Evolutionary conservation across 768 basidiomycete species (phyloP), one percentile per base, ranked within the genome.

Genomic region (Amyloporia xantha): DNA sequence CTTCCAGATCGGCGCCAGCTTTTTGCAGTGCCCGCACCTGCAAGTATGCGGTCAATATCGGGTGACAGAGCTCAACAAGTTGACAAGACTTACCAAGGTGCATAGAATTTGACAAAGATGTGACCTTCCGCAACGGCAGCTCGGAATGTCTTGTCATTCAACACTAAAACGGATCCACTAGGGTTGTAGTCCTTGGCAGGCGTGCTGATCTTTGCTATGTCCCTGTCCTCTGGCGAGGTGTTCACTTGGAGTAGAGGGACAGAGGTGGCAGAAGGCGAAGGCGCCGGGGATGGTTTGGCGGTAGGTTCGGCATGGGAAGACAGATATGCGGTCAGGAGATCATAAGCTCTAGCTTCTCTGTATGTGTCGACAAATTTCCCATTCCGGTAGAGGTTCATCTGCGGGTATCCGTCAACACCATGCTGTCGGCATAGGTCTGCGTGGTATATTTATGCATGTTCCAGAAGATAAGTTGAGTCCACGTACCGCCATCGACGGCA

Each of bases 11-110:
- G 84, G 92, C 0, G 90, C 89, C 1, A 98, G 75, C 61, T 90
- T 90, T 70, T 96, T 94, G 77, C 95, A 99, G 67, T 98, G 94
- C 3, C 89, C 89, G 63, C 94, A 97, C 90, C 78, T 79, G 33
- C 6, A 37, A 40, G 17, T 39, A 36, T 9, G 13, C 20, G 1
- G 37, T 7, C 11, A 4, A 11, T 2, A 37, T 21, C 19, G n/a
- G 4, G 15, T 2, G 40, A 36, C n/a, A 6, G 4, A n/a, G 21
- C 21, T 6, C 12, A 7, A 10, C 15, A 26, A 37, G 5, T 10
- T n/a, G n/a, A n/a, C n/a, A n/a, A n/a, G n/a, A 61, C 64, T 26
- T 59, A 81, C 86, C 94, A 98, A 0, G 94, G 94, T 0, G 93
- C 95, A 63, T 78, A 98, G 71, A 89, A 98, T 62, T 86, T 85